Base-by-base conservation (phyloP, 2,329 filamentous ascomycete species). In the Fusarium verrucosum region DNA sequence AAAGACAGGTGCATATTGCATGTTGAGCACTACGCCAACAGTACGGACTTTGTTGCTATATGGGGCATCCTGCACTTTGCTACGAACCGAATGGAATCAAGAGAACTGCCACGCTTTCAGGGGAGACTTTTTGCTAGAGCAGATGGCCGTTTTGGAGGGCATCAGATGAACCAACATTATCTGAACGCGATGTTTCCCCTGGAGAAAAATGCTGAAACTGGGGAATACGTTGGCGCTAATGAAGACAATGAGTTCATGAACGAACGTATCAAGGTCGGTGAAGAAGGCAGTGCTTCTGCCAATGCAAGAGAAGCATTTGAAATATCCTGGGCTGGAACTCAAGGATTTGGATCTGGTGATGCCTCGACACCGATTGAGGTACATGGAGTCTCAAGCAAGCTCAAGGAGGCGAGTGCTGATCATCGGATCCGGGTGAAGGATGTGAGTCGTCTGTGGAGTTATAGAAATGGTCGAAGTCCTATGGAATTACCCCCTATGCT, bases 11-110 rank as follows among this genome's bases (percentile, higher is more conserved):
- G 85, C 4, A 88, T 94, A 47, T 82, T 84, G 7, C 83, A 93
- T 65, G 89, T 95, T 35, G 92, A 95, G 76, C 92, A 95, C 75
- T 95, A 94, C 70, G 89, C 88, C 4, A 90, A 94, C 72, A 84
- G 83, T 10, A 84, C 82, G 16, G 92, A 95, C 69, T 91, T 92
- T 66, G 90, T 94, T 4, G 85, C 90, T 5, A 79, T 87, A 10
- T 92, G 89, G 83, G 92, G 92, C 2, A 86, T 93, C 7, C 79
- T 94, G 32, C 84, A 91, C 73, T 92, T 91, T 71, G 81, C 82
- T 3, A 81, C 77, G 25, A 82, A 84, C 47, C 64, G 55, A 14
- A 74, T 77, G 72, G 71, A 69, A 17, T 76, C 74, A 1, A 76
- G 73, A 20, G 75, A 80, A 40, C 81, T 88, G 60, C 85, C 87